Evolutionary conservation across 73 alveolate genomes (phyloP).

Genomic region (Urostyla sp.): DNA sequence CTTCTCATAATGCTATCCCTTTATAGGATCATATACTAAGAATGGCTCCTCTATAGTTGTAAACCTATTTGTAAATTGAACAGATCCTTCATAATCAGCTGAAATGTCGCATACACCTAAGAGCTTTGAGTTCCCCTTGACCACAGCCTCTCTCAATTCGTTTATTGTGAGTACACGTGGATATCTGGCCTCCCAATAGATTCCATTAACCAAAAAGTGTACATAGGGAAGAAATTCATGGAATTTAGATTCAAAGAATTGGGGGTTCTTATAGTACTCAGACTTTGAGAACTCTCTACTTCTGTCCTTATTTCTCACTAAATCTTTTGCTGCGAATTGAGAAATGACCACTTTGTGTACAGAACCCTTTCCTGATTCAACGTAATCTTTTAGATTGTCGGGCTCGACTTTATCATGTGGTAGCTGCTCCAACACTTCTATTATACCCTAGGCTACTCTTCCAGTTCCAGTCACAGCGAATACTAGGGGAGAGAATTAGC

Average conservation of each 20-base stretch:
- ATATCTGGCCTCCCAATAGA: slow-evolving; percentile 88
- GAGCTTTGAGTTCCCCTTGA: slow-evolving; percentile 64
- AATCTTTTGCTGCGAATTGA: slow-evolving; percentile 71
- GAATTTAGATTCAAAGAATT: slow-evolving; percentile 71
- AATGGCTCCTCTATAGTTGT: slow-evolving; percentile 87
- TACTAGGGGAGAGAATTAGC: slow-evolving; percentile 74
- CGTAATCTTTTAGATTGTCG: slow-evolving; percentile 67
- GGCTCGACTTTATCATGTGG: slow-evolving; percentile 83
- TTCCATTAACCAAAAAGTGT: slow-evolving; percentile 74
- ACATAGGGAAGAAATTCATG: slow-evolving; percentile 74
- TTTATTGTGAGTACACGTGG: slow-evolving; percentile 78
- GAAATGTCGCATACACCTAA: slow-evolving; percentile 91
- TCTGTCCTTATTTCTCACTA: slow-evolving; percentile 76
- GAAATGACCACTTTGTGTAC: slow-evolving; percentile 46
- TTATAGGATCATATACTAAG: slow-evolving; percentile 73
- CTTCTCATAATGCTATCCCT: slow-evolving; percentile 56
- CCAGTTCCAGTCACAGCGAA: slow-evolving; percentile 88
- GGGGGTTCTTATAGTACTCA: slow-evolving; percentile 86
- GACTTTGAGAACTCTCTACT: slow-evolving; percentile 73
- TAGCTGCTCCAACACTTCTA: slow-evolving; percentile 75
- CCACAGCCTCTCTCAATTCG: slow-evolving; percentile 57
- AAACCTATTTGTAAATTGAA: slow-evolving; percentile 78
- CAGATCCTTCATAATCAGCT: slow-evolving; percentile 89
- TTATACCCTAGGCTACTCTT: slow-evolving; percentile 86
- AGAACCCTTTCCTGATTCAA: neutral